Base-by-base conservation (phyloP, 2,329 filamentous ascomycete genomes). In the Sordariomycetes sp. region DNA sequence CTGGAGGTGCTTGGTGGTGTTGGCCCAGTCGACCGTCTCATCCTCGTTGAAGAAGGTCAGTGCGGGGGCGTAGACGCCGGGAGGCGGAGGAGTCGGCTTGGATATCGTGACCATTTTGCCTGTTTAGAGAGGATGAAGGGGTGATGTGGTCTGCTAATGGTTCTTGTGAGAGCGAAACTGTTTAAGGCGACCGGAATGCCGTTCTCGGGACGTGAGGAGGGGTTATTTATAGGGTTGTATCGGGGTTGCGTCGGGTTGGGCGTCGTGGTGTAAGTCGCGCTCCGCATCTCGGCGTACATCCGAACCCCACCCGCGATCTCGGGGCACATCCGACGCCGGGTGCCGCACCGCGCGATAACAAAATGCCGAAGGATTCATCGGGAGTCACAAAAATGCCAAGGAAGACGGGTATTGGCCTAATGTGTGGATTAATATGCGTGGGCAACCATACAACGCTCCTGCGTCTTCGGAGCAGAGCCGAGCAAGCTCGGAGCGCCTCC, bases 21-120 rank as follows among this genome's bases (percentile, higher is more conserved):
- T 75, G 16, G 79, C 70, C 57, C 83, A 74, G 64, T 88, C 85
- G 60, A 88, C 80, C 71, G 87, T 82, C 50, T 52, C 60, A 14
- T 54, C 54, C 50, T 79, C 73, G 11, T 79, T 76, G 73, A 87
- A 88, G 71, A 88, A 87, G 62, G 83, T 86, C 76, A 86, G 83
- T 46, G 82, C 86, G 32, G 85, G 85, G 59, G 81, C 81, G 69
- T 87, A 87, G 63, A 86, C 83, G 65, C 84, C 83, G 53, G 81
- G 77, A 7, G 40, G 40, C 7, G 40, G 40, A n/a, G 40, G 14
- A 14, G 40, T n/a, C n/a, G 40, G 40, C 40, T 46, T 46, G 18
- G 40, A 46, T 14, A 46, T 46, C 11, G 14, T 7, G 16, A n/a
- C 18, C 11, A n/a, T n/a, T 6, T 46, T 35, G 34, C 34, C 28